Conservation (phyloP, 2,329 filamentous ascomycete species). For the Fusarium kyushuense region DNA sequence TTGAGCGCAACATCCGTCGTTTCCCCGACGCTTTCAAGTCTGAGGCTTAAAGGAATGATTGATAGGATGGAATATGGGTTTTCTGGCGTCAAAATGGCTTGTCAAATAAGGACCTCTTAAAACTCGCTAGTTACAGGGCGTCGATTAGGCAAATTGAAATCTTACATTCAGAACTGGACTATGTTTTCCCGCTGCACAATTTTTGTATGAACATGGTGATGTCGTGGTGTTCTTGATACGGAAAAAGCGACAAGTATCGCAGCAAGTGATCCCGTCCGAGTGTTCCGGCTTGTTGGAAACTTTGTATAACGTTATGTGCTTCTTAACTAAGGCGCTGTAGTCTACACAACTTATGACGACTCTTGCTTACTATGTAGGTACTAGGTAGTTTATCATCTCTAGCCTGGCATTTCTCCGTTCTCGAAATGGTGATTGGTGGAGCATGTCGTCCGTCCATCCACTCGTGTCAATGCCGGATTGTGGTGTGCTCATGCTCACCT, state of each 20-base stretch:
- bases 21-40: conserved; percentile 91
- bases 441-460: conserved; percentile 8
- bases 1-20: conserved; percentile 88
- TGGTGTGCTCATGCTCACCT: conserved; percentile 15
- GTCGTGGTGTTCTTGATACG: neutral
- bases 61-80: conserved; percentile 55
- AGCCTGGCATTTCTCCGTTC: conserved; percentile 1
- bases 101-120: conserved; percentile 55
- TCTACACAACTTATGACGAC: neutral
- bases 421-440: conserved; percentile 19
- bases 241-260: neutral
- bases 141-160: conserved; percentile 53
- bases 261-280: neutral
- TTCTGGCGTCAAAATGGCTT: conserved; percentile 61
- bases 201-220: conserved; percentile 10
- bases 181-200: conserved; percentile 13
- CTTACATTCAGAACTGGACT: conserved; percentile 44
- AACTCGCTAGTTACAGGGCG: conserved; percentile 50
- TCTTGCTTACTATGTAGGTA: no score
- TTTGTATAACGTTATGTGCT: neutral
- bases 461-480: neutral
- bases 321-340: neutral
- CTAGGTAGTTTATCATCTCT: conserved; percentile 4
- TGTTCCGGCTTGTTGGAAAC: neutral
- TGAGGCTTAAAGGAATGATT: conserved; percentile 64